Percentiles rank a stretch among this genome's conserved stretches.
phyloP scores from a whole-genome alignment of 495 filamentous ascomycete species.

The Penicillium daleae region DNA sequence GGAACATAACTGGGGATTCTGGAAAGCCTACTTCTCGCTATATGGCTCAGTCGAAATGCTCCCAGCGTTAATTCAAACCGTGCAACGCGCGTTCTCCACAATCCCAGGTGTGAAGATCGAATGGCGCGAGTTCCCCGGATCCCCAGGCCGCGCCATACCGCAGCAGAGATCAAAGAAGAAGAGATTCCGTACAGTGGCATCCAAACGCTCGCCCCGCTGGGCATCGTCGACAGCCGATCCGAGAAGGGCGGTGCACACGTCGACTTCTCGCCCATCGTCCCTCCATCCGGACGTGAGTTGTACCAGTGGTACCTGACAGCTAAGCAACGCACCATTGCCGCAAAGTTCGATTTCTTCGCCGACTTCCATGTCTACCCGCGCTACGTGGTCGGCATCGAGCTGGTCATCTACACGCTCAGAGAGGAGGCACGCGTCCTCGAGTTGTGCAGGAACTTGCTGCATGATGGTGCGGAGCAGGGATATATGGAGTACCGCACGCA shows the following conservation, averaged over 20 bases:
- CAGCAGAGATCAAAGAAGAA: not conserved
- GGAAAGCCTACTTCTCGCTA: not conserved
- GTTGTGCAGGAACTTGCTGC: too few species aligned
- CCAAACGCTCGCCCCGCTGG: not conserved
- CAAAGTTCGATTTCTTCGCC: not conserved
- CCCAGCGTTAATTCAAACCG: not conserved
- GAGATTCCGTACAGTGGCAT: not conserved
- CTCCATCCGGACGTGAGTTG: not conserved
- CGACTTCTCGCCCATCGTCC: not conserved
- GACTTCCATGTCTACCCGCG: not conserved
- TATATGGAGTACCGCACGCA: too few species aligned
- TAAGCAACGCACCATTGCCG: not conserved
- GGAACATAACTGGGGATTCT: not conserved
- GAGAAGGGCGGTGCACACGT: not conserved
- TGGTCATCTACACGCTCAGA: not conserved
- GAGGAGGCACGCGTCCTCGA: too few species aligned
- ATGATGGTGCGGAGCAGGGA: too few species aligned
- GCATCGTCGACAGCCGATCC: not conserved
- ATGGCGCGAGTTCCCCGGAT: not conserved
- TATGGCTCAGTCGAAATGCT: not conserved
- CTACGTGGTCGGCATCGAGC: not conserved
- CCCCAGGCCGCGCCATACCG: not conserved
- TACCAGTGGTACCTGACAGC: not conserved
- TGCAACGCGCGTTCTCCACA: not conserved
- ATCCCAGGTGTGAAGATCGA: not conserved